Percentiles rank a stretch among this genome's conserved stretches.
Conservation (phyloP, 2,329 filamentous ascomycete genomes). For the Emmonsiellopsis sp. region DNA sequence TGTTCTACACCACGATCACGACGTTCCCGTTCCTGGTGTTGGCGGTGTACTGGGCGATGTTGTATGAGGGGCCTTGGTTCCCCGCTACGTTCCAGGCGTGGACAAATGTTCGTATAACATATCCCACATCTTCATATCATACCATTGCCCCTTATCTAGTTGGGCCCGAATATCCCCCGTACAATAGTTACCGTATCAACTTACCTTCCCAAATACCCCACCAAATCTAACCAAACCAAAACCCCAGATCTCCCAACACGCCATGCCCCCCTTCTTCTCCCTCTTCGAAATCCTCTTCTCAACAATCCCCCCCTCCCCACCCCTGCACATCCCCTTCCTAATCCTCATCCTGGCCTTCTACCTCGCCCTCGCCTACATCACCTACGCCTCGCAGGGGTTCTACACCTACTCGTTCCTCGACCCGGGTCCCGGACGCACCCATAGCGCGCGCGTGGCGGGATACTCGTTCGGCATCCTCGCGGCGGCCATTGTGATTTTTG, state of each 20-base stretch:
- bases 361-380: slow-evolving; percentile 64
- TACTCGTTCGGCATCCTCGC: slow-evolving; percentile 54
- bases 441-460: slow-evolving; percentile 47
- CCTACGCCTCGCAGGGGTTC: slow-evolving; percentile 57
- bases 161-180: background rate
- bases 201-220: background rate
- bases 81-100: slow-evolving; percentile 44
- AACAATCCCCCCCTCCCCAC: slow-evolving; percentile 53
- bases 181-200: background rate
- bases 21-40: slow-evolving; percentile 61
- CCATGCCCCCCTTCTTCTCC: slow-evolving; percentile 62
- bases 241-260: slow-evolving; percentile 57
- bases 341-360: slow-evolving; percentile 64
- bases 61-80: slow-evolving; percentile 48
- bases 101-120: slow-evolving; percentile 28
- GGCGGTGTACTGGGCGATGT: slow-evolving; percentile 58
- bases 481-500: slow-evolving; percentile 42
- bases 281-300: slow-evolving; percentile 66
- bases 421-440: slow-evolving; percentile 38
- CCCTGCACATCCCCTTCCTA: slow-evolving; percentile 58
- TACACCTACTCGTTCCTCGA: slow-evolving; percentile 77
- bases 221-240: background rate
- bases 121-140: background rate
- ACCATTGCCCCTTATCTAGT: slow-evolving; percentile 1
- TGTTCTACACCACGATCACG: slow-evolving; percentile 55